Evolutionary conservation across 2,329 filamentous ascomycete genomes (phyloP), one percentile per base, ranked within the genome.

Genomic region (Nannizziopsis barbatae): DNA sequence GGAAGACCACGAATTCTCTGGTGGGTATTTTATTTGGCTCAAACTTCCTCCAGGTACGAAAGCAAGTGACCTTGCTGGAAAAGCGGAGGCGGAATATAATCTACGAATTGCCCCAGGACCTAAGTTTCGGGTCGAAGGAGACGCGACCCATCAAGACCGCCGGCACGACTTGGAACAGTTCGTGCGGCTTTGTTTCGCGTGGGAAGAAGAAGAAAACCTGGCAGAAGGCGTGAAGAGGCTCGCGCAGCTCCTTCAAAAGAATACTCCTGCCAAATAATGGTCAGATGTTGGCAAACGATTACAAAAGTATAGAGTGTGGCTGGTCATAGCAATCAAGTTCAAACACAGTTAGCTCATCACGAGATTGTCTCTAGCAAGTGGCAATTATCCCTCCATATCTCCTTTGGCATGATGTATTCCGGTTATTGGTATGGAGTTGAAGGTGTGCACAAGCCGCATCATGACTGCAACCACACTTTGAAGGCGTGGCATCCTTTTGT

Each of bases 21-120:
- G 88, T 0, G 88, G 88, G 0, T 95, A 90, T 62, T 95, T 94
- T 62, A 70, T 94, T 42, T 95, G 87, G 87, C 65, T 93, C 20
- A 73, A 71, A 1, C 64, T 94, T 3, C 80, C 81, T 0, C 53
- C 62, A 53, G 48, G 60, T 39, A 66, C 83, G 47, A 70, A 73
- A 7, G 79, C 75, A 32, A 67, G 66, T 30, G 71, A 74, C 6
- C 69, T 87, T 30, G 76, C 77, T 5, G 66, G 72, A 56, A 69
- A 71, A 35, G 81, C 81, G 12, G 68, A 74, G 58, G 65, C 71
- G 17, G 76, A 82, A 47, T 81, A 84, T 62, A 78, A 80, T 41
- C 63, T 93, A 49, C 72, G 80, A 20, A 71, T 92, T 17, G 84
- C 81, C 18, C 71, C 75, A 17, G 87, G 86, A 2, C 71, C 73